Conservation (phyloP, 2,329 filamentous ascomycete genomes). For the Sporothrix sp. region DNA sequence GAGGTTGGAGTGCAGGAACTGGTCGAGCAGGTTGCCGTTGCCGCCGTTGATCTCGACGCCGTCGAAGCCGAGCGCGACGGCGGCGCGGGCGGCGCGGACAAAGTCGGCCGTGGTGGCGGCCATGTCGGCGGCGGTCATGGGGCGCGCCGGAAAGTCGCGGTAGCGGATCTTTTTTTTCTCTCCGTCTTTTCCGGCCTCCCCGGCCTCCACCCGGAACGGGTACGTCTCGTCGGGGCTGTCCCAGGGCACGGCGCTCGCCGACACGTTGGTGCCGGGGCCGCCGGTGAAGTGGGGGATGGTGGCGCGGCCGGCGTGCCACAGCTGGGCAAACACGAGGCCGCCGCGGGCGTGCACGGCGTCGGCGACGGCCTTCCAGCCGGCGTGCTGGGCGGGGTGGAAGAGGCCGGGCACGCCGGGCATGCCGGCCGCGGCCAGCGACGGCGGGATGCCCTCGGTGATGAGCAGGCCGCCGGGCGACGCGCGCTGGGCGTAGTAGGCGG, state of each 20-base stretch:
- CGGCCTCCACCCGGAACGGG: too few species aligned
- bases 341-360: conserved; percentile 11
- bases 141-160: conserved; percentile 33
- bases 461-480: conserved; percentile 7
- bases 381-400: conserved; percentile 2
- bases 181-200: conserved; percentile 17
- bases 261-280: neutral
- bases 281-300: conserved; percentile 2
- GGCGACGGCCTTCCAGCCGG: conserved; percentile 4
- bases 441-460: conserved; percentile 11
- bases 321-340: conserved; percentile 30
- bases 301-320: conserved; percentile 34
- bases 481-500: conserved; percentile 10
- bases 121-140: conserved; percentile 34
- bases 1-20: conserved; percentile 44
- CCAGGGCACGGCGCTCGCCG: conserved; percentile 1
- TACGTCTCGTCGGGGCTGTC: conserved; percentile 25
- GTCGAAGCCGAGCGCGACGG: conserved; percentile 41
- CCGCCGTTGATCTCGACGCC: conserved; percentile 33
- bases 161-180: conserved; percentile 24
- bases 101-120: conserved; percentile 25
- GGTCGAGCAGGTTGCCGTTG: conserved; percentile 36
- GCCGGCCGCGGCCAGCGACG: conserved; percentile 1
- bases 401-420: conserved; percentile 10
- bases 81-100: conserved; percentile 30